Base-by-base conservation (phyloP, 2,329 filamentous ascomycete species). In the Berkeleyomyces basicola region DNA sequence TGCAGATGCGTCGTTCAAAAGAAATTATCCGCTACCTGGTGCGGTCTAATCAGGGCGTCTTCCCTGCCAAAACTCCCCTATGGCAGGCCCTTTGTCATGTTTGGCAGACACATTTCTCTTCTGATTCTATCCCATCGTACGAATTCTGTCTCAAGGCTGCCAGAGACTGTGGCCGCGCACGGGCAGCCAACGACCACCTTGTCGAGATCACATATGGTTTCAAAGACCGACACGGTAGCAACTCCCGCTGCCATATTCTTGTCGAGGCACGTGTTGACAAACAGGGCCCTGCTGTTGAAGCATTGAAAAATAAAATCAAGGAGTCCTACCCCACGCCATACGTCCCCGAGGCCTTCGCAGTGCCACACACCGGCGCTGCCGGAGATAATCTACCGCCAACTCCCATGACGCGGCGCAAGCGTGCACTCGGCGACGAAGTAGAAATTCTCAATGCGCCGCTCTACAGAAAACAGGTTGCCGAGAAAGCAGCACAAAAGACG, bases 371-470 rank as follows among this genome's bases (percentile, higher is more conserved):
- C 2, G 9, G 2, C 40, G 40, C 58, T 67, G 66, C 14, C 2
- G 39, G n/a, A 7, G 33, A 11, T 5, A 42, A 59, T n/a, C 47
- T 44, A 6, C 14, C 42, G 10, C 39, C 36, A 23, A 51, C 46
- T 36, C n/a, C 51, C 3, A 11, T 31, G 9, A 65, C 58, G 16
- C 49, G 53, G 7, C 64, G 58, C 51, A 66, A 63, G 42, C 53
- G 63, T 44, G 53, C 43, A 16, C 63, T 58, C 7, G 73, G 55
- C 71, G 74, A 61, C 70, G 75, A 62, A 67, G 70, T 81, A 16
- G 77, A 78, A 43, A 72, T 75, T n/a, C 68, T 81, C 37, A 73
- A 75, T 60, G 79, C 79, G 1, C 79, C 79, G 2, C 76, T 79
- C 37, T 81, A 81, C 68, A 72, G 69, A n/a, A 72, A 72, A 7